Evolutionary conservation across 2,329 filamentous ascomycete genomes (phyloP), one percentile per base, ranked within the genome.

Genomic region (Alternaria triticimaculans): DNA sequence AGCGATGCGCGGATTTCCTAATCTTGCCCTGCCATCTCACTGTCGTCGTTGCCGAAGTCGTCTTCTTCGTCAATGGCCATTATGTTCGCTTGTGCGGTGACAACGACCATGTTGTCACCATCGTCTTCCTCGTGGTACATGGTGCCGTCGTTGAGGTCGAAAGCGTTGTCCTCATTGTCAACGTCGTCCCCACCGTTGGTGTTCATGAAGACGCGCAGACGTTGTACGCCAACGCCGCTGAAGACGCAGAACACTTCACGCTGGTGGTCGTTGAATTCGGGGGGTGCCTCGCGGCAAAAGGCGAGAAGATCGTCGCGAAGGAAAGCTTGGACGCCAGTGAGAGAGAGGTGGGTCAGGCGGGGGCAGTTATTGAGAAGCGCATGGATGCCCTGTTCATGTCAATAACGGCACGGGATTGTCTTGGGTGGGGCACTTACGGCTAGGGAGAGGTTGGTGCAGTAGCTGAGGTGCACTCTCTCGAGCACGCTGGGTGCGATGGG

Each of bases 231-330:
- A 25, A 88, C 87, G 6, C 96, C 95, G 2, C 94, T 97, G 80
- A 99, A 99, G 58, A 99, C 96, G 76, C 96, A 99, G 78, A 99
- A 99, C 8, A 98, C 93, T 56, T 95, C 91, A 66, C 96, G 89
- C 79, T 99, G 96, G 76, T 97, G 94, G 50, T 95, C 92, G 18
- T 94, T 98, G 78, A 99, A 99, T 80, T 98, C 96, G 89, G 87
- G 81, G 41, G 96, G 96, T 1, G 96, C 93, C 72, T 92, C 90
- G 65, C 96, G 89, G 77, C 96, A 98, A 78, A 93, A 98, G 6
- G 86, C 84, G 57, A 93, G 91, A 28, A 98, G 87, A 70, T 97
- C 94, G 59, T 93, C 89, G 56, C 92, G 88, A 30, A 97, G 86
- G 78, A 99, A 99, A 2, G 93, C 93, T 73, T 92, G 90, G 4